These are phyloP conservation scores for Penicillium tannophilum DNA, from an alignment of 495 filamentous ascomycete species.

Conservation along the genomic window DNA sequence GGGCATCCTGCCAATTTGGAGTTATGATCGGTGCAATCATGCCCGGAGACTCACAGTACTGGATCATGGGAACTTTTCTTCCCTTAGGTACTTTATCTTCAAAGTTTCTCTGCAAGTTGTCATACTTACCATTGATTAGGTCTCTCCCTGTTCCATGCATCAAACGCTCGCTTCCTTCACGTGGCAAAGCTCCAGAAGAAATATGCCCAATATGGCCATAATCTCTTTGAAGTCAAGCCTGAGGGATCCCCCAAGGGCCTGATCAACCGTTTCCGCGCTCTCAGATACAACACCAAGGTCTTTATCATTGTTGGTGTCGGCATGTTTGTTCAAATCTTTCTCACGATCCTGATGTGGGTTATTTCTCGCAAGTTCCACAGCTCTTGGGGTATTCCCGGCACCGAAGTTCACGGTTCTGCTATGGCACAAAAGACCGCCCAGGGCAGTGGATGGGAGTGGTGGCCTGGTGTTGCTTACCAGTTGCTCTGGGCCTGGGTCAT, in stretches of 20 bases:
- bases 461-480: constrained; percentile 64
- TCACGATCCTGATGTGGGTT: constrained; percentile 62
- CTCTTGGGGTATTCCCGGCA: constrained; percentile 56
- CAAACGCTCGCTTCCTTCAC: constrained; percentile 65
- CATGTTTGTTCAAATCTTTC: constrained; percentile 45
- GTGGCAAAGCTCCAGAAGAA: constrained; percentile 52
- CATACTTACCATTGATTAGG: background rate
- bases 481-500: constrained; percentile 64
- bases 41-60: constrained; percentile 63
- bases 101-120: background rate
- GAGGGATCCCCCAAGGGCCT: constrained; percentile 1
- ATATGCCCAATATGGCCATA: constrained; percentile 18
- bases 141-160: constrained; percentile 69
- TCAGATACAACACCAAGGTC: constrained; percentile 30
- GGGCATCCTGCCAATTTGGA: constrained; percentile 59
- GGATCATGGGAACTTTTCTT: constrained; percentile 74
- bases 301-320: constrained; percentile 31
- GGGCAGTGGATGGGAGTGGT: constrained; percentile 67
- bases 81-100: constrained; percentile 54
- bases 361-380: constrained; percentile 68
- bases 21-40: constrained; percentile 61
- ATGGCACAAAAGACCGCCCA: constrained; percentile 41
- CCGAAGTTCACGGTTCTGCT: constrained; percentile 33
- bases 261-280: constrained; percentile 29
- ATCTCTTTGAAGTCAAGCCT: background rate